phyloP scores from a whole-genome alignment of 2,329 filamentous ascomycete genomes.

The Penicillium sp. region DNA sequence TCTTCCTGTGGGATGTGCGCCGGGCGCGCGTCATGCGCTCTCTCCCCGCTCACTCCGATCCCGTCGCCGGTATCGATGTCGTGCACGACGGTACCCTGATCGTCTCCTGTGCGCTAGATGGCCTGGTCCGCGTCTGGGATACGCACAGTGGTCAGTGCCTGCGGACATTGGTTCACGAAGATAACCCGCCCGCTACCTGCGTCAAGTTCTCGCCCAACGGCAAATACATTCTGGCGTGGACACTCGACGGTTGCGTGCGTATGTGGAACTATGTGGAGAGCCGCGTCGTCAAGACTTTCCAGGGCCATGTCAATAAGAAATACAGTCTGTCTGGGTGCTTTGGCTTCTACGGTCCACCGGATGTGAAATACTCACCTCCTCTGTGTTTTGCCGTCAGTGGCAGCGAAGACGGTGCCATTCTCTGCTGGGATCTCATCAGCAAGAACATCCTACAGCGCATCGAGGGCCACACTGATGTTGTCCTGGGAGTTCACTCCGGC shows the following conservation, averaged over 20 bases:
- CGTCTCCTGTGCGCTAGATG: slow-evolving; percentile 86
- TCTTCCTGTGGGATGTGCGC: slow-evolving; percentile 93
- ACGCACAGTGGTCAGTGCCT: slow-evolving; percentile 92
- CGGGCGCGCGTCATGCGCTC: slow-evolving; percentile 83
- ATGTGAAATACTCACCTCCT: slow-evolving; percentile 32
- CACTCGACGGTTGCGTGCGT: slow-evolving; percentile 81
- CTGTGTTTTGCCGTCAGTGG: slow-evolving; percentile 67
- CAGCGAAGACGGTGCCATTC: slow-evolving; percentile 78
- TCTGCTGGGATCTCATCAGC: slow-evolving; percentile 85
- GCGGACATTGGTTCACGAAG: slow-evolving; percentile 90
- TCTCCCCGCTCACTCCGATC: slow-evolving; percentile 89
- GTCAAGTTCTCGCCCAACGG: slow-evolving; percentile 94
- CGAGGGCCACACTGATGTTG: slow-evolving; percentile 54
- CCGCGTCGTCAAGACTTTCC: slow-evolving; percentile 92
- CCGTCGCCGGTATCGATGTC: slow-evolving; percentile 89
- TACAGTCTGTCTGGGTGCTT: slow-evolving; percentile 86
- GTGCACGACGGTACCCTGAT: slow-evolving; percentile 87
- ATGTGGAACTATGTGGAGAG: slow-evolving; percentile 95
- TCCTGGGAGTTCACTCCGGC: slow-evolving; percentile 59
- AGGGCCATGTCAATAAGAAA: slow-evolving; percentile 78
- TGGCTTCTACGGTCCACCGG: slow-evolving; percentile 55
- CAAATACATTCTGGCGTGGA: slow-evolving; percentile 86
- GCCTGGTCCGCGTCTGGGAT: slow-evolving; percentile 91
- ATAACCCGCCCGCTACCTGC: slow-evolving; percentile 82
- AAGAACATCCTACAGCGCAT: slow-evolving; percentile 74